phyloP scores from a whole-genome alignment of 2,329 filamentous ascomycete genomes.

The Claviceps fusiformis region DNA sequence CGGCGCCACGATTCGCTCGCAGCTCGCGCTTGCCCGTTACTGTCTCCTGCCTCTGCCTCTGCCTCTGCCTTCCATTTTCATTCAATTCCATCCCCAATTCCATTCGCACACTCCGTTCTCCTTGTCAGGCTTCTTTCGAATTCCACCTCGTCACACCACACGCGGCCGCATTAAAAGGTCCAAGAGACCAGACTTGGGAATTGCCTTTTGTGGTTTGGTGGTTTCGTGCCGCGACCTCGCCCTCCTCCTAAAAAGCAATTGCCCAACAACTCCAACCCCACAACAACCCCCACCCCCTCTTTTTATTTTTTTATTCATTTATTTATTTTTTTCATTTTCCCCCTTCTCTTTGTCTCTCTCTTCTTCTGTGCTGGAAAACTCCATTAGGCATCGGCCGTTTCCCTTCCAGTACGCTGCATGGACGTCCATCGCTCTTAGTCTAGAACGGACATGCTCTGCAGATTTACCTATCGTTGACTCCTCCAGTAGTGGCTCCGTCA shows the following conservation, averaged over 20 bases:
- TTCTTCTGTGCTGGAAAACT: background rate
- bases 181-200: background rate
- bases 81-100: background rate
- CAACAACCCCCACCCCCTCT: too few relatives aligned
- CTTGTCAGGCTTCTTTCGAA: background rate
- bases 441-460: background rate
- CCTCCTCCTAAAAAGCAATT: too few relatives aligned
- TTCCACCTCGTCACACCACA: background rate
- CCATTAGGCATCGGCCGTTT: background rate
- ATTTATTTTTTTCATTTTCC: too few relatives aligned
- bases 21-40: background rate
- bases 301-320: too few relatives aligned
- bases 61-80: background rate
- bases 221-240: too few relatives aligned
- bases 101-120: background rate
- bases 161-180: background rate
- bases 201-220: background rate
- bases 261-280: background rate
- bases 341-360: background rate
- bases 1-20: background rate
- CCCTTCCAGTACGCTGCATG: background rate
- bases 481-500: background rate
- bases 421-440: background rate
- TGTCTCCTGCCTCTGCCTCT: background rate
- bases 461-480: background rate